A percentile compares a stretch with the other conserved stretches of the same genome.
Conservation (phyloP, 2,329 filamentous ascomycete species). For the Xylariales sp. region DNA sequence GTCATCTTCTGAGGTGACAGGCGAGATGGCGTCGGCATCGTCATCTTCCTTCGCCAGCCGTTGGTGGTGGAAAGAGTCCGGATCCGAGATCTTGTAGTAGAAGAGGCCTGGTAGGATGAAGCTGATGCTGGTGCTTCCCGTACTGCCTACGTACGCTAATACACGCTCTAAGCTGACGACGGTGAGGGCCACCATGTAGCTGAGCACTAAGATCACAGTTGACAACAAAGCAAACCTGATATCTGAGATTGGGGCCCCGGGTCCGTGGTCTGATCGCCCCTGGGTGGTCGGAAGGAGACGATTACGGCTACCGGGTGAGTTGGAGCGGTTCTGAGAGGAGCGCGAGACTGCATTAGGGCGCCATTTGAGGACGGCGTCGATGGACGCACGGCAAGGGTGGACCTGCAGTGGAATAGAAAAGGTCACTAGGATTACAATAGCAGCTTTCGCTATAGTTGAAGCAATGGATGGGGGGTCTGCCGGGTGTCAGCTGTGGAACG, state of each 20-base stretch:
- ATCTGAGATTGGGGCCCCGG: constrained; percentile 69
- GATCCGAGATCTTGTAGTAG: constrained; percentile 96
- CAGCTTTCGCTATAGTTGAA: constrained; percentile 88
- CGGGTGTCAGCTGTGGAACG: constrained; percentile 10
- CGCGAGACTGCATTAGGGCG: constrained; percentile 52
- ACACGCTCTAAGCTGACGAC: constrained; percentile 87
- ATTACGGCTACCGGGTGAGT: constrained; percentile 36
- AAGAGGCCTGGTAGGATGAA: constrained; percentile 96
- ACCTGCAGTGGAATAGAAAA: constrained; percentile 96
- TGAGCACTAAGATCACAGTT: constrained; percentile 75
- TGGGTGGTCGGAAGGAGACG: constrained; percentile 36
- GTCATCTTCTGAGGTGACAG: constrained; percentile 28
- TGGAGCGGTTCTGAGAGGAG: constrained; percentile 35
- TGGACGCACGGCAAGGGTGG: constrained; percentile 90
- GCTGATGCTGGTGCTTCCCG: constrained; percentile 89
- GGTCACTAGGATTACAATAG: constrained; percentile 92
- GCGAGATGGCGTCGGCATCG: constrained; percentile 69
- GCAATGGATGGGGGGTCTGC: constrained; percentile 67
- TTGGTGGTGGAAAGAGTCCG: constrained; percentile 82
- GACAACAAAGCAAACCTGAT: constrained; percentile 85
- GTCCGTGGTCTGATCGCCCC: constrained; percentile 46
- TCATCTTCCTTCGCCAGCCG: constrained; percentile 87
- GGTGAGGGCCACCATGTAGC: constrained; percentile 85
- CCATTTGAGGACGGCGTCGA: constrained; percentile 94
- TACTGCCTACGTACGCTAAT: constrained; percentile 90